Evolutionary conservation across 805 yeast genomes (phyloP).

Genomic region (Danielozyma ontarioensis): DNA sequence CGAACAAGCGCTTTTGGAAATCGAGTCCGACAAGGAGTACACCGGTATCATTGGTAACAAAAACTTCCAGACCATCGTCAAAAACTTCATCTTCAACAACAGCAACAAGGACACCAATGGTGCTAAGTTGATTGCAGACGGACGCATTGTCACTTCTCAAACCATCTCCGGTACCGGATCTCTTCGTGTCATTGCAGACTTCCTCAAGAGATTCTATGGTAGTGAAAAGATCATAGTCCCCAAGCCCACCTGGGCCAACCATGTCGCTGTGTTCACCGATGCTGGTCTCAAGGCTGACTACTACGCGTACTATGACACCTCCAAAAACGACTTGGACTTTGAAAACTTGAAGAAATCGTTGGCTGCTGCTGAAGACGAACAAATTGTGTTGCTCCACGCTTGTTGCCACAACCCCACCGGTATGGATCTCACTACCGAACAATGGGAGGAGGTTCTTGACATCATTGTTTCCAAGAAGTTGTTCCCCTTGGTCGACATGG

Average conservation of each 20-base stretch:
- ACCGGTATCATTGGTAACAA: constrained; percentile 81
- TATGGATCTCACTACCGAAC: constrained; percentile 76
- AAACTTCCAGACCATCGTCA: constrained; percentile 60
- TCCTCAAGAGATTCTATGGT: constrained; percentile 57
- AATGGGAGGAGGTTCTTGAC: constrained; percentile 74
- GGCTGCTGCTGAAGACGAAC: constrained; percentile 47
- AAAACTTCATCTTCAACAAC: constrained; percentile 66
- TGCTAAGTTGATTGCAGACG: constrained; percentile 48
- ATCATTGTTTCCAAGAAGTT: constrained; percentile 53
- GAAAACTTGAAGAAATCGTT: constrained; percentile 61
- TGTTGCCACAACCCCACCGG: constrained; percentile 99
- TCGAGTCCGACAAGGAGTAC: constrained; percentile 71
- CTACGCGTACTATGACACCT: constrained; percentile 68
- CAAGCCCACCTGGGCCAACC: constrained; percentile 94
- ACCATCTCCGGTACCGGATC: constrained; percentile 97
- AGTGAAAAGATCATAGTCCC: constrained; percentile 63
- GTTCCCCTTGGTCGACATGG: constrained; percentile 85
- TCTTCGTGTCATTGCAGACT: constrained; percentile 76
- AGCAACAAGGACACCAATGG: constrained; percentile 48
- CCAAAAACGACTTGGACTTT: constrained; percentile 58
- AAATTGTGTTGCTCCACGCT: constrained; percentile 78
- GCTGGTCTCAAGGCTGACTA: constrained; percentile 60
- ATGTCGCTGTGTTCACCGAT: constrained; percentile 69
- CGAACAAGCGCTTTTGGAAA: constrained; percentile 45
- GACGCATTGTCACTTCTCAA: constrained; percentile 77